Conservation (phyloP, 306 rosid genomes). For the Pyrus pyrifolia region DNA sequence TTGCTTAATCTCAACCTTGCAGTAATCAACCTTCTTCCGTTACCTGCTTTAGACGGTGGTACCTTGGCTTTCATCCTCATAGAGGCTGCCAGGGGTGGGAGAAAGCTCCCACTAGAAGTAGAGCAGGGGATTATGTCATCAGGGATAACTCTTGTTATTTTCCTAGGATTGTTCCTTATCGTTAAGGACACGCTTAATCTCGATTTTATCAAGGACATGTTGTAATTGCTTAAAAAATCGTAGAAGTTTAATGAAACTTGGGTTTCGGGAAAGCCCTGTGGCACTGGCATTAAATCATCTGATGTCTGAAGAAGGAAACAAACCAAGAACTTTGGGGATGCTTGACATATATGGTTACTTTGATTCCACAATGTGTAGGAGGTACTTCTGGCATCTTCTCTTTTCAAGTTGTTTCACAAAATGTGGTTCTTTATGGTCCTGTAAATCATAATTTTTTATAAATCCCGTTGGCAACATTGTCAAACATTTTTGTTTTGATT, state of each 20-base stretch:
- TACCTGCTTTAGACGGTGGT: constrained; percentile 92
- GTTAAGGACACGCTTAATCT: constrained; percentile 88
- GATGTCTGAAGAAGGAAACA: constrained; percentile 17
- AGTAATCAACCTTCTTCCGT: constrained; percentile 80
- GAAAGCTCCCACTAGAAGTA: constrained; percentile 78
- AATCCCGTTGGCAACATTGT: constrained; percentile 23
- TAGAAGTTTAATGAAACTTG: constrained; percentile 10
- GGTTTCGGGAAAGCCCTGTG: constrained; percentile 19
- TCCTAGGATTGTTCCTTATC: constrained; percentile 78
- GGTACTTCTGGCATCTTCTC: constrained; percentile 14
- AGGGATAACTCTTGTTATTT: constrained; percentile 69
- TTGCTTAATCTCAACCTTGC: constrained; percentile 81
- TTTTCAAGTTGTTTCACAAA: constrained; percentile 28
- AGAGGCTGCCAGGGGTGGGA: constrained; percentile 95
- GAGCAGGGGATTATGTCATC: constrained; percentile 95
- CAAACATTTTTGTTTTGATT: constrained; percentile 1
- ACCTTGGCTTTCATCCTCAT: constrained; percentile 72
- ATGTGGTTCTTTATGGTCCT: constrained; percentile 28
- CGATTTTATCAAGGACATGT: constrained; percentile 70
- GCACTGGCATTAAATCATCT: constrained; percentile 19
- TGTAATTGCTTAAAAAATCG: constrained; percentile 33
- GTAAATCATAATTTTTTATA: constrained; percentile 22
- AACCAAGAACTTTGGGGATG: constrained; percentile 22
- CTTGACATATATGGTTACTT: constrained; percentile 24
- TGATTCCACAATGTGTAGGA: constrained; percentile 21